Evolutionary conservation across 306 rosid genomes (phyloP).

Genomic region (Acmispon strigosus): DNA sequence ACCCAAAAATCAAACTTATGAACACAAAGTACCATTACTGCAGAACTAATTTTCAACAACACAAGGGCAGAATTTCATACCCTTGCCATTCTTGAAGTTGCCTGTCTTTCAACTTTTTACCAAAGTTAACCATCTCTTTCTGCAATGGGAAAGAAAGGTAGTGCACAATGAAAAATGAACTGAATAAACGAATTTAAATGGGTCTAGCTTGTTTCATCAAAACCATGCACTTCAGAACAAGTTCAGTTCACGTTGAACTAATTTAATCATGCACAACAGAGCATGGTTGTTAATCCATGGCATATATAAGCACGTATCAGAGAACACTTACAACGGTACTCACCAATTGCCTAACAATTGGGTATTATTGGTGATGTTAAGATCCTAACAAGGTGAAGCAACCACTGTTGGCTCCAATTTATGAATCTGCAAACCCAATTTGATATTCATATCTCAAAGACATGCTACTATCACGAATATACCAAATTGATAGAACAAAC

Average conservation of each 20-base stretch:
- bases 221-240: not conserved
- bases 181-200: not conserved
- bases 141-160: constrained; percentile 22
- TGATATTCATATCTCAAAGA: not conserved
- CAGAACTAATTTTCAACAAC: not conserved
- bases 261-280: constrained; percentile 5
- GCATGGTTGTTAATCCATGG: not conserved
- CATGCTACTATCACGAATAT: not conserved
- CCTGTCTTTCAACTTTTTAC: constrained; percentile 93
- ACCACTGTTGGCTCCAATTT: not conserved
- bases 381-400: not conserved
- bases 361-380: not conserved
- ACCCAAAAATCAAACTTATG: constrained; percentile 3
- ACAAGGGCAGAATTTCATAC: constrained; percentile 34
- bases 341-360: not conserved
- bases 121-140: constrained; percentile 91
- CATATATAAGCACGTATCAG: not conserved
- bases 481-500: not conserved
- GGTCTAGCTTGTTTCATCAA: not conserved
- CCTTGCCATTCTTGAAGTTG: constrained; percentile 89
- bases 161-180: constrained; percentile 1
- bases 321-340: not conserved
- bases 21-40: not conserved
- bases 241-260: not conserved
- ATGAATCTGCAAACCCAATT: not conserved